Conservation (phyloP, 2,329 filamentous ascomycete species). For the Endoconidiophora laricicola region DNA sequence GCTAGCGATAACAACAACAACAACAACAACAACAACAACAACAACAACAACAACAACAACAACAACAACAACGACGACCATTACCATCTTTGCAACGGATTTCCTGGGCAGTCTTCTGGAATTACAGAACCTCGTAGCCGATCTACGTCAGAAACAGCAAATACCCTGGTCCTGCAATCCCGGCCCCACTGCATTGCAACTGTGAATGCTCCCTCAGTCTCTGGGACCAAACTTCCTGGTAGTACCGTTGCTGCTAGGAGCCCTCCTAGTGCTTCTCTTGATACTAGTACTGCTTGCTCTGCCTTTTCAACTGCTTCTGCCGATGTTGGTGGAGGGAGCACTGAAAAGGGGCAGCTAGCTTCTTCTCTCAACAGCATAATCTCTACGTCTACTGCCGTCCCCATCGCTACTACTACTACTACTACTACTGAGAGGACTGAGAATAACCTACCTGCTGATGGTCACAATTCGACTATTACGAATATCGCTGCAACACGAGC, state of each 20-base stretch:
- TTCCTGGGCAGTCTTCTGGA: too few relatives aligned
- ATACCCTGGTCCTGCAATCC: background rate
- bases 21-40: background rate
- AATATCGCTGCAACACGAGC: background rate
- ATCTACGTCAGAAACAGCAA: conserved; percentile 11
- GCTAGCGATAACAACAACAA: too few relatives aligned
- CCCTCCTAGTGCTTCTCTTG: background rate
- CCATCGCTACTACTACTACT: background rate
- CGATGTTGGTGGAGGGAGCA: background rate
- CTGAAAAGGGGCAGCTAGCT: too few relatives aligned
- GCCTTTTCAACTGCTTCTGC: background rate
- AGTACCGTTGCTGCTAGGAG: background rate
- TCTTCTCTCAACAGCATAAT: too few relatives aligned
- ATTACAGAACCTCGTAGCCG: background rate
- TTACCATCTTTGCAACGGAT: background rate
- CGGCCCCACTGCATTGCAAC: conserved; percentile 6
- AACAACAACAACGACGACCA: background rate
- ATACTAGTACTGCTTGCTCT: background rate
- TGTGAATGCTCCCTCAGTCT: background rate
- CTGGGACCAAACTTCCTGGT: background rate
- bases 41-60: background rate
- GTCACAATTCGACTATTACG: background rate
- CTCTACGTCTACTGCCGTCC: too few relatives aligned
- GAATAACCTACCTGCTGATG: background rate
- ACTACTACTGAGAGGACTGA: background rate